Evolutionary conservation across 768 basidiomycete species (phyloP).

Genomic region (Russula sp.): DNA sequence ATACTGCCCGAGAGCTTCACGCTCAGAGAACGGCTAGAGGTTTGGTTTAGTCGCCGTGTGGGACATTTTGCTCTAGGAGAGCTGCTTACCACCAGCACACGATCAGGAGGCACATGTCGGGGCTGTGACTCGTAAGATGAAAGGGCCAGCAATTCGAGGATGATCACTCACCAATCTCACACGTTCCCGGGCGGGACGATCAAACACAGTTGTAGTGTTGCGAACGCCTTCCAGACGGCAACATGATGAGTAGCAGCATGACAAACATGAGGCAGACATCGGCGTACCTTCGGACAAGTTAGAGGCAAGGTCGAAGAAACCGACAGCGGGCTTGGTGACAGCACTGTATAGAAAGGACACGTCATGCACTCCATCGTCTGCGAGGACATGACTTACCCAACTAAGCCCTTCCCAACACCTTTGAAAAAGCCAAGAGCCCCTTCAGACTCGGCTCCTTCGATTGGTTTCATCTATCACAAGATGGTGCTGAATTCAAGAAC

Average conservation of each 20-base stretch:
- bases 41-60: background rate
- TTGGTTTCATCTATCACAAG: constrained; percentile 74
- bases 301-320: constrained; percentile 92
- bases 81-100: constrained; percentile 68
- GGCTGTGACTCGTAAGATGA: constrained; percentile 43
- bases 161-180: constrained; percentile 57
- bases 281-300: constrained; percentile 82
- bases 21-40: constrained; percentile 73
- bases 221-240: constrained; percentile 62
- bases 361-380: background rate
- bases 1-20: constrained; percentile 90
- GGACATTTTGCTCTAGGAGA: background rate
- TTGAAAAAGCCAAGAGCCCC: constrained; percentile 97
- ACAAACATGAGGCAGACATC: constrained; percentile 4
- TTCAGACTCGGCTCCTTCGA: constrained; percentile 92
- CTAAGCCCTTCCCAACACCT: constrained; percentile 92
- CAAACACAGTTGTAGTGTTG: constrained; percentile 98
- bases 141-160: background rate
- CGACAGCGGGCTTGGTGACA: constrained; percentile 95
- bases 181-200: constrained; percentile 83
- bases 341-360: constrained; percentile 43
- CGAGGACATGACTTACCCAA: constrained; percentile 54
- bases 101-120: constrained; percentile 79
- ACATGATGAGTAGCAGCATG: background rate
- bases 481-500: background rate